A percentile compares a stretch with the other conserved stretches of the same genome.
Conservation (phyloP, 805 yeast species). For the Barnettozyma salicaria region DNA sequence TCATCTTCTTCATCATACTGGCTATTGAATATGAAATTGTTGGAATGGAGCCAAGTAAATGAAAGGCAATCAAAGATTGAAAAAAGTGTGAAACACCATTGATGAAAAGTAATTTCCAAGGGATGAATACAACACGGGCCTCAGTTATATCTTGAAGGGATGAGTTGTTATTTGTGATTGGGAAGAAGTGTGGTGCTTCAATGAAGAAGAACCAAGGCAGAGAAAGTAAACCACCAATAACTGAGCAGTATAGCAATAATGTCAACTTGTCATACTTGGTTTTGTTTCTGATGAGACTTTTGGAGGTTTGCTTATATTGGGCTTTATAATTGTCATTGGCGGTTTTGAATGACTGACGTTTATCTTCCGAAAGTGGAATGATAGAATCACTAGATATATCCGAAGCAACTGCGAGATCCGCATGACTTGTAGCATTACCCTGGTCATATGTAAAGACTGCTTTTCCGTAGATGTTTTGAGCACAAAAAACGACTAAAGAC, state of each 20-base stretch:
- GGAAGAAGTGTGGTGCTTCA: slow-evolving; percentile 42
- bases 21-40: slow-evolving; percentile 86
- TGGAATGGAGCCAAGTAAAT: slow-evolving; percentile 71
- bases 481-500: slow-evolving; percentile 71
- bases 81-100: slow-evolving; percentile 75
- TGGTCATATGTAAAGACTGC: slow-evolving; percentile 55
- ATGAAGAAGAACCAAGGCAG: slow-evolving; percentile 65
- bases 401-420: slow-evolving; percentile 20
- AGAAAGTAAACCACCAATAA: slow-evolving; percentile 63
- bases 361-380: slow-evolving; percentile 7
- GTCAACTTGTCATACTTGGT: slow-evolving; percentile 73
- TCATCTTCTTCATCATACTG: slow-evolving; percentile 81
- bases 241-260: slow-evolving; percentile 72
- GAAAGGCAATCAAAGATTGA: slow-evolving; percentile 78
- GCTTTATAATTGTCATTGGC: slow-evolving; percentile 15
- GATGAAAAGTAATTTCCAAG: slow-evolving; percentile 46
- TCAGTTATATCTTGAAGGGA: slow-evolving; percentile 16
- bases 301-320: slow-evolving; percentile 10
- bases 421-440: slow-evolving; percentile 20
- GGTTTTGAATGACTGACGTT: too few species aligned
- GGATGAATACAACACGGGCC: slow-evolving; percentile 29
- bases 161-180: slow-evolving; percentile 4
- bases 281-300: too few species aligned
- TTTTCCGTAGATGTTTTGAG: slow-evolving; percentile 83
- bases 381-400: slow-evolving; percentile 5